Percentiles rank a stretch among this genome's conserved stretches.
Conservation (phyloP, 495 filamentous ascomycete species). For the Usnea hakonensis region DNA sequence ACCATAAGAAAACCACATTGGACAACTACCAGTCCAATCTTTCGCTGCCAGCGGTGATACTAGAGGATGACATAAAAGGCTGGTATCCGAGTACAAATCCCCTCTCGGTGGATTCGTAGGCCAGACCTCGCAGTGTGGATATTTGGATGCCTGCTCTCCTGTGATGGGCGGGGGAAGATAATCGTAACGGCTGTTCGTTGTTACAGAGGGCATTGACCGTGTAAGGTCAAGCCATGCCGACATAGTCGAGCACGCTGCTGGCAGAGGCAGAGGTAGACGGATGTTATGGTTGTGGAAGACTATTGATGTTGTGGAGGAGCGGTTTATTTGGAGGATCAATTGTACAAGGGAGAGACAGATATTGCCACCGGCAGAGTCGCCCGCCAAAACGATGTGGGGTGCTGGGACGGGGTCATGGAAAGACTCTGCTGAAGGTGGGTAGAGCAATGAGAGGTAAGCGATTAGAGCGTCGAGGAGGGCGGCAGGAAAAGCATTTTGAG, state of each 20-base stretch:
- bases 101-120: slow-evolving; percentile 60
- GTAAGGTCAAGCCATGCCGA: slow-evolving; percentile 76
- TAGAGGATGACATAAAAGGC: slow-evolving; percentile 62
- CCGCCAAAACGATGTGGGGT: slow-evolving; percentile 65
- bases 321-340: slow-evolving; percentile 62
- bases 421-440: slow-evolving; percentile 66
- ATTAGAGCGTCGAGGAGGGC: slow-evolving; percentile 76
- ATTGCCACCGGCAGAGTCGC: slow-evolving; percentile 86
- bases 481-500: slow-evolving; percentile 75
- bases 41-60: slow-evolving; percentile 57
- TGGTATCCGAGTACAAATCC: slow-evolving; percentile 60
- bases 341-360: slow-evolving; percentile 65
- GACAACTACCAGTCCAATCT: slow-evolving; percentile 62
- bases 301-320: slow-evolving; percentile 36
- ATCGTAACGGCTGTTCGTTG: slow-evolving; percentile 57
- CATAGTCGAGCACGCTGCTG: slow-evolving; percentile 56
- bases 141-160: slow-evolving; percentile 29
- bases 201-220: slow-evolving; percentile 63
- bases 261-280: slow-evolving; percentile 54
- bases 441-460: slow-evolving; percentile 74
- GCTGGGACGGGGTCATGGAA: slow-evolving; percentile 63
- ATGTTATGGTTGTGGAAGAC: slow-evolving; percentile 53
- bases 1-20: slow-evolving; percentile 66
- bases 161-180: slow-evolving; percentile 54
- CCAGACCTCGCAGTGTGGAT: slow-evolving; percentile 58